phyloP scores from a whole-genome alignment of 2,329 filamentous ascomycete species.

The Pseudonectria foliicola region DNA sequence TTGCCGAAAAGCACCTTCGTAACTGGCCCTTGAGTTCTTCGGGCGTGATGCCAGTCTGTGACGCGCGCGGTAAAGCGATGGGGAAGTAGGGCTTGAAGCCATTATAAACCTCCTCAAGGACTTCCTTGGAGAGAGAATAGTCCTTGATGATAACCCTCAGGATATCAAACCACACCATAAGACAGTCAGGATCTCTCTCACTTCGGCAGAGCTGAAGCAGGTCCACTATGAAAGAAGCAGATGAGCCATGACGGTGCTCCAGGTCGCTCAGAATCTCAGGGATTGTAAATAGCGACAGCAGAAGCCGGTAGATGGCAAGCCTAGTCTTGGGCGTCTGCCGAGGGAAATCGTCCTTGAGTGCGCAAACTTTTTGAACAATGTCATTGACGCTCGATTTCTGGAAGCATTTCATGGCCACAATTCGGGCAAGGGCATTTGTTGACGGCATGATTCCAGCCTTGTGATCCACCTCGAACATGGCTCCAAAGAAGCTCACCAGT shows the following conservation, averaged over 20 bases:
- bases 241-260: slow-evolving; percentile 35
- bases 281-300: slow-evolving; percentile 37
- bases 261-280: slow-evolving; percentile 37
- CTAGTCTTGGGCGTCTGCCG: slow-evolving; percentile 45
- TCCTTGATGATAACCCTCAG: slow-evolving; percentile 37
- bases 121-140: slow-evolving; percentile 38
- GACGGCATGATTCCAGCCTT: slow-evolving; percentile 51
- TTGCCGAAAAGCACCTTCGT: slow-evolving; percentile 47
- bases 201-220: slow-evolving; percentile 45
- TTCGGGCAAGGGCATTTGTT: slow-evolving; percentile 42
- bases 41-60: slow-evolving; percentile 46
- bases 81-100: slow-evolving; percentile 55
- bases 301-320: slow-evolving; percentile 43
- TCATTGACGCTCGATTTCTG: slow-evolving; percentile 39
- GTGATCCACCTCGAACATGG: slow-evolving; percentile 53
- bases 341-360: slow-evolving; percentile 50
- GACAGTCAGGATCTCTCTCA: slow-evolving; percentile 50
- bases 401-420: slow-evolving; percentile 45
- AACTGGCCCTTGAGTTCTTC: slow-evolving; percentile 49
- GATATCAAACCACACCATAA: slow-evolving; percentile 51
- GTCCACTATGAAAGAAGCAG: slow-evolving; percentile 40
- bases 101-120: slow-evolving; percentile 45
- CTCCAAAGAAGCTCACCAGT: slow-evolving; percentile 47
- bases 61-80: slow-evolving; percentile 46
- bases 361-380: slow-evolving; percentile 43